These are phyloP conservation scores for Hyphodiscus sp. DNA, from an alignment of 2,329 filamentous ascomycete genomes.

Conservation along the genomic window DNA sequence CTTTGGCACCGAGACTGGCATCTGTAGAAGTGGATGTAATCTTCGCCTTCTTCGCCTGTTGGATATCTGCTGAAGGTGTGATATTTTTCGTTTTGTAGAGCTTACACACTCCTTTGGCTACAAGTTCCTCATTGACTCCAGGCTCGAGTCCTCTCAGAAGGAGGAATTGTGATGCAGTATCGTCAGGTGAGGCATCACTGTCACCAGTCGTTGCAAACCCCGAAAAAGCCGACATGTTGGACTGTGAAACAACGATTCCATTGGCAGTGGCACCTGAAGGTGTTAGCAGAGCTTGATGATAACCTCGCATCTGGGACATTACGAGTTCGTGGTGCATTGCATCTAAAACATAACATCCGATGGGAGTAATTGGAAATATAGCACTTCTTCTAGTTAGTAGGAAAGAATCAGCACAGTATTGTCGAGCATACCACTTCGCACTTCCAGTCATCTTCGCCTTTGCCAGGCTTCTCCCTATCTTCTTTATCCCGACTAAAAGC, in stretches of 20 bases:
- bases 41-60: constrained; percentile 35
- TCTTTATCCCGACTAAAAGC: constrained; percentile 47
- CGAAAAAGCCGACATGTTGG: constrained; percentile 32
- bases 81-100: constrained; percentile 54
- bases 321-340: constrained; percentile 48
- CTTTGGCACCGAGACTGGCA: constrained; percentile 54
- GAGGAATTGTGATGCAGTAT: constrained; percentile 59
- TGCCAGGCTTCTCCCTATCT: constrained; percentile 38
- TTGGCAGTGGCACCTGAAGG: constrained; percentile 28
- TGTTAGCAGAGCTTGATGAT: constrained; percentile 18
- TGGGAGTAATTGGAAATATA: constrained; percentile 49
- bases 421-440: constrained; percentile 41
- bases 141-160: constrained; percentile 66
- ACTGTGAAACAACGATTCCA: constrained; percentile 30
- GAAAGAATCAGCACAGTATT: background rate
- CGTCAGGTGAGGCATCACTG: constrained; percentile 46
- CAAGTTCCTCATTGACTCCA: constrained; percentile 63
- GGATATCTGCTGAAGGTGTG: constrained; percentile 31
- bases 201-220: constrained; percentile 45
- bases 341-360: constrained; percentile 50
- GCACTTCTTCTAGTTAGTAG: constrained; percentile 37
- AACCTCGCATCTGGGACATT: constrained; percentile 19
- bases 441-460: constrained; percentile 49
- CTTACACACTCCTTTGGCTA: constrained; percentile 67
- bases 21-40: constrained; percentile 47